Base-by-base conservation (phyloP, 352 stramenopile species). In the Phytophthora capsici region DNA sequence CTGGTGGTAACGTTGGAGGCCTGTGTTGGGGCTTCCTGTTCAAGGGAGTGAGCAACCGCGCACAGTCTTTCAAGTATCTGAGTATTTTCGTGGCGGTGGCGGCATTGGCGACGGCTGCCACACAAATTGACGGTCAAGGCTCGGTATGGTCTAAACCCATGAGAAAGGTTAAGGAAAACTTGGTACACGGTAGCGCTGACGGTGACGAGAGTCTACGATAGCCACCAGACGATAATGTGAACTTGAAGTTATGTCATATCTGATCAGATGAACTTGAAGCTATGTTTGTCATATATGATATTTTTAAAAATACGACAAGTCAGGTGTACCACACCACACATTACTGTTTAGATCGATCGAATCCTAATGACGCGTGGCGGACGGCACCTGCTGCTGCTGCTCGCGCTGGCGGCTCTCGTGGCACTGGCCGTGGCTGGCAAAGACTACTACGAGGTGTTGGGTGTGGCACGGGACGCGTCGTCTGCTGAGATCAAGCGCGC, bases 361-460 rank as follows among this genome's bases (percentile, higher is more conserved):
- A 69, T 73, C 57, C 40, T 37, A 1, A 77, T 71, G 64, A 69
- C 61, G 54, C 65, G 64, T 73, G 67, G 53, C 63, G 38, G 30
- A 22, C 55, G 30, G 22, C 55, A 51, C n/a, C 19, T 72, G 57
- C 41, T 84, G 54, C 47, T 79, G 41, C 30, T 80, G 61, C 61
- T 86, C 4, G 43, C 52, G 17, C 16, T 69, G 22, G 57, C 46
- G 48, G 55, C 54, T 40, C 50, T 74, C 25, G 54, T 71, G 34
- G 71, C 52, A 36, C 59, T 77, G 17, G 55, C 73, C 20, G 38
- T 59, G 20, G 76, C 74, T 8, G 78, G 65, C 3, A 65, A 69
- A 25, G 85, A 94, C 67, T 91, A 91, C 61, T 94, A 94, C 60
- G 80, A 92, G 40, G 71, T 90, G 36, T 63, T 94, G 51, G 83